Percentiles rank a stretch among this genome's conserved stretches.
Evolutionary conservation across 163 green algal genomes (phyloP).

Genomic region (Coccomyxa subellipsoidea): DNA sequence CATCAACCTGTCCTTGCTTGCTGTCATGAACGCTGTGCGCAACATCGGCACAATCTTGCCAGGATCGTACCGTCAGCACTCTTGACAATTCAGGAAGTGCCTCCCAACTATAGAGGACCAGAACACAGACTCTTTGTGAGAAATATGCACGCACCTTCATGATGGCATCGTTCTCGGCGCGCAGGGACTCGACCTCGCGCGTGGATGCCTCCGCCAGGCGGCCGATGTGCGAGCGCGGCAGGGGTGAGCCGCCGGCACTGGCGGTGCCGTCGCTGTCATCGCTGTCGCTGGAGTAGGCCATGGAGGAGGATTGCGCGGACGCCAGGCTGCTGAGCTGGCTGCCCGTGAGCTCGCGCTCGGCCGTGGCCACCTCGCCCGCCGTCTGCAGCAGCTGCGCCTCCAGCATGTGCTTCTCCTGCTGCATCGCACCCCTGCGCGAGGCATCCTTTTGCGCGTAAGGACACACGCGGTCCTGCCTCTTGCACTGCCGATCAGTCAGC

Average conservation of each 20-base stretch:
- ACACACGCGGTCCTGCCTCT: no score
- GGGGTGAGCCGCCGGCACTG: neutral
- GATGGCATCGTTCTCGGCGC: neutral
- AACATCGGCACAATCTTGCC: no score
- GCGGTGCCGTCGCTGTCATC: neutral
- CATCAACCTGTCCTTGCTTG: no score
- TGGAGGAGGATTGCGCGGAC: neutral
- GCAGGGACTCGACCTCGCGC: neutral
- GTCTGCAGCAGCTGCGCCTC: constrained; percentile 35
- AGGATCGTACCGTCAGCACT: no score
- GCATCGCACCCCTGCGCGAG: constrained; percentile 31
- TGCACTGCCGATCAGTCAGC: no score
- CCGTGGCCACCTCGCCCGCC: constrained; percentile 21
- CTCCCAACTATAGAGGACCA: no score
- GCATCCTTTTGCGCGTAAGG: no score
- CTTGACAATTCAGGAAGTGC: no score
- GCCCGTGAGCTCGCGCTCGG: constrained; percentile 26
- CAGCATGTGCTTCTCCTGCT: constrained; percentile 30
- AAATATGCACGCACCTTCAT: neutral
- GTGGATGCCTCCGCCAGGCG: neutral
- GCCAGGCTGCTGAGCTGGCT: constrained; percentile 5
- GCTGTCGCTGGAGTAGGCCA: neutral
- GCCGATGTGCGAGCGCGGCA: neutral
- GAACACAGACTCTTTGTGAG: no score
- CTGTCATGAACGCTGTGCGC: no score